Evolutionary conservation across 1,284 basidiomycete species (phyloP).

Genomic region (Trichosporon inkin): DNA sequence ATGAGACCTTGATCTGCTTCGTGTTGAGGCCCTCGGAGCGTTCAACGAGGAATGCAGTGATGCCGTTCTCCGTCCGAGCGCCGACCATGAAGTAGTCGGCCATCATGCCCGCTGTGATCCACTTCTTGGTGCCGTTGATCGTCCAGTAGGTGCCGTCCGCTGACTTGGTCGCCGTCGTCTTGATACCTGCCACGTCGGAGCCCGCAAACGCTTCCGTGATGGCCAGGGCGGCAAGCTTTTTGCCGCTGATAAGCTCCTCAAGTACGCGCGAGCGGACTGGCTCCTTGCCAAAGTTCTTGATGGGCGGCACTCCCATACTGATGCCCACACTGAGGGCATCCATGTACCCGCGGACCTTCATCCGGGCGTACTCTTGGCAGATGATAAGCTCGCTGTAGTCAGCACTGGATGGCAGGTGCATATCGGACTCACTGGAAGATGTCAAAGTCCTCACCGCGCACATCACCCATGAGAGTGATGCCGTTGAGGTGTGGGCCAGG

Average conservation of each 20-base stretch:
- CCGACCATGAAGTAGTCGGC: slow-evolving; percentile 42
- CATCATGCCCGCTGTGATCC: slow-evolving; percentile 82
- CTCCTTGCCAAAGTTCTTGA: slow-evolving; percentile 56
- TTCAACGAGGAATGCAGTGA: slow-evolving; percentile 78
- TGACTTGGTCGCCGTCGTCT: slow-evolving; percentile 74
- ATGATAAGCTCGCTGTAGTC: slow-evolving; percentile 72
- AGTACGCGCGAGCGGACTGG: slow-evolving; percentile 59
- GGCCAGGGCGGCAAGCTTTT: slow-evolving; percentile 70
- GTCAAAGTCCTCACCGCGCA: slow-evolving; percentile 84
- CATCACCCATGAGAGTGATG: slow-evolving; percentile 74
- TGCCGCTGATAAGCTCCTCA: slow-evolving; percentile 67
- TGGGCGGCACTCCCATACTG: slow-evolving; percentile 68
- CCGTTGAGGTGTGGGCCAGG: slow-evolving; percentile 73
- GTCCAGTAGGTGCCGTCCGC: slow-evolving; percentile 72
- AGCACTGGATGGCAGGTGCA: slow-evolving; percentile 76
- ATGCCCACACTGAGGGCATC: slow-evolving; percentile 72
- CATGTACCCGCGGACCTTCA: slow-evolving; percentile 75
- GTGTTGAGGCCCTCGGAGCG: slow-evolving; percentile 77
- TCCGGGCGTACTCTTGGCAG: too few species aligned
- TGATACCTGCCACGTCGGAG: slow-evolving; percentile 77
- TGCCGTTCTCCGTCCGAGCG: slow-evolving; percentile 60
- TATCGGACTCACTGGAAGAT: slow-evolving; percentile 64
- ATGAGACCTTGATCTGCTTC: slow-evolving; percentile 76
- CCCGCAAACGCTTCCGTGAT: slow-evolving; percentile 88
- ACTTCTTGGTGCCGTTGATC: slow-evolving; percentile 81